Evolutionary conservation across 345 rosid species (phyloP), one percentile per base, ranked within the genome.

Genomic region (Linum tenue): DNA sequence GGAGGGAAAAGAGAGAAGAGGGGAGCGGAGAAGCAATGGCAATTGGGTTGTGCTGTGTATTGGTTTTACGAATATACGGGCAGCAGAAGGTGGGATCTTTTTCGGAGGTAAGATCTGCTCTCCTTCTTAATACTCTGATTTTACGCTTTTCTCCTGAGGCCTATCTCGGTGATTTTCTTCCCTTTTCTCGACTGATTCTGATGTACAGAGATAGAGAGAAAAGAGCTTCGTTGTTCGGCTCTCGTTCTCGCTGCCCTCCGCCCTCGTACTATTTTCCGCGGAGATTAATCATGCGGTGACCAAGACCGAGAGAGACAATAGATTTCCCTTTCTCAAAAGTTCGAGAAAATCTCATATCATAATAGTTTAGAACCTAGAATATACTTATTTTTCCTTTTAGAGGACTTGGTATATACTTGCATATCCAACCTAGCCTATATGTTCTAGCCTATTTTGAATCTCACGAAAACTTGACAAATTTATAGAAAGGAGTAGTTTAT

Each of bases 91-190:
- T 37, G 75, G 69, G 67, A 69, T 72, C 75, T 71, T 66, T 73
- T 66, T 73, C 76, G 31, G 31, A 77, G 74, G 79, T 70, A 79
- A 63, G 75, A 77, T 77, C 76, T 48, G 73, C 61, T 58, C 60
- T 44, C 59, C 22, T 22, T 22, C 31, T 44, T 7, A 44, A 44
- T 3, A 44, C 51, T 62, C 51, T 61, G 71, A 69, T 72, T 69
- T 59, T 56, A 43, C 8, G 69, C 61, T 60, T 60, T 53, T 69
- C 31, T 22, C 6, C 6, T 36, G 6, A 36, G 9, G 8, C 39
- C 67, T 59, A 36, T 62, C 63, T 51, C 7, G 56, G 60, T 39
- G 64, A 62, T 51, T 7, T 41, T 17, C 39, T 12, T 59, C 35
- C 36, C 5, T 59, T 17, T 17, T 59, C 38, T 59, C 12, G 62